phyloP scores from a whole-genome alignment of 2,329 filamentous ascomycete genomes.

The Shiraia bambusicola region DNA sequence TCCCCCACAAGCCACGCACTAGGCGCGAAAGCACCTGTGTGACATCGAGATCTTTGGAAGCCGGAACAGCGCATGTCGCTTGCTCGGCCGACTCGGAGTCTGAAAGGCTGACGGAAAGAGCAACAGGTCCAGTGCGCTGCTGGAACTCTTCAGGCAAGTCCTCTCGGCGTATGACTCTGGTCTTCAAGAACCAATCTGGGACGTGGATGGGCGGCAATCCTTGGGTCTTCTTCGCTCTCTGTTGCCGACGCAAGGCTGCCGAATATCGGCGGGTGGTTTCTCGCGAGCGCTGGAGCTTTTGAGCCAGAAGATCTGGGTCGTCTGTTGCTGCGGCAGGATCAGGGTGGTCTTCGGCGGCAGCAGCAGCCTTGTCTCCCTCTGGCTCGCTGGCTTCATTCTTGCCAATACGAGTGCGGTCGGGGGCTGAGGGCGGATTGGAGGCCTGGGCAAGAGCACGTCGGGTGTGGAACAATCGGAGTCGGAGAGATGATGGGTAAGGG shows the following conservation, averaged over 20 bases:
- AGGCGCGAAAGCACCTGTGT: slow-evolving; percentile 27
- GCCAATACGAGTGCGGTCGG: slow-evolving; percentile 32
- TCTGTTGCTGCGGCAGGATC: slow-evolving; percentile 28
- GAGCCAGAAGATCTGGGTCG: slow-evolving; percentile 37
- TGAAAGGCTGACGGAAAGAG: slow-evolving; percentile 26
- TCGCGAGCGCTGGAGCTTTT: slow-evolving; percentile 40
- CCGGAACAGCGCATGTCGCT: slow-evolving; percentile 24
- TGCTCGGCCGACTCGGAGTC: slow-evolving; percentile 28
- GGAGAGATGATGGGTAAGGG: slow-evolving; percentile 34
- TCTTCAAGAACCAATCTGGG: slow-evolving; percentile 59
- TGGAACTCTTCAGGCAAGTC: slow-evolving; percentile 20
- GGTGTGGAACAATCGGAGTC: slow-evolving; percentile 38
- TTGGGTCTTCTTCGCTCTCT: slow-evolving; percentile 34
- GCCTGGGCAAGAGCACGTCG: slow-evolving; percentile 31
- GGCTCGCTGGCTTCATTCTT: slow-evolving; percentile 24
- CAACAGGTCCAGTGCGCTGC: slow-evolving; percentile 9
- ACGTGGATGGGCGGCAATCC: slow-evolving; percentile 50
- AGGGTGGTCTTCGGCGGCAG: slow-evolving; percentile 22
- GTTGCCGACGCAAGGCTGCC: slow-evolving; percentile 38
- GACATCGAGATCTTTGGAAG: slow-evolving; percentile 19
- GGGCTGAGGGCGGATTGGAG: slow-evolving; percentile 29
- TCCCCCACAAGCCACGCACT: slow-evolving; percentile 26
- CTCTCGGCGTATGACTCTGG: slow-evolving; percentile 51
- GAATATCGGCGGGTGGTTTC: slow-evolving; percentile 39
- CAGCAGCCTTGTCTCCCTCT: slow-evolving; percentile 20